Base-by-base conservation (phyloP, 164 flowering plant genomes). In the Macadamia tetraphylla region DNA sequence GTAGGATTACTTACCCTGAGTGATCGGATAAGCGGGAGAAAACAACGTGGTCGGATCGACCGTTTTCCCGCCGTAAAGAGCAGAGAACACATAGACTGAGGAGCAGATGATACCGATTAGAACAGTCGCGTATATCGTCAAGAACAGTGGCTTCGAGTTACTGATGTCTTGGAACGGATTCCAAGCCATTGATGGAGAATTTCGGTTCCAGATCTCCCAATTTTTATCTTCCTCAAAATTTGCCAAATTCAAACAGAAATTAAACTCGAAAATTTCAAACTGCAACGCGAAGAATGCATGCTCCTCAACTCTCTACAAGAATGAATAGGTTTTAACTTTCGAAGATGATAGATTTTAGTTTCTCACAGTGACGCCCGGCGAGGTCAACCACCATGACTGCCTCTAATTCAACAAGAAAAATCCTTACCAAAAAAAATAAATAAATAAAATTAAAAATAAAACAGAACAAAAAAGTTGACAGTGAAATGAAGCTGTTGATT, bases 111-210 rank as follows among this genome's bases (percentile, higher is more conserved):
- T 79, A 1, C 96, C 98, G 14, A 83, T 61, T 14, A 91, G 62
- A n/a, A 94, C 85, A 0, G 93, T 80, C 29, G 78, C 83, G 77
- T 94, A 90, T 76, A 91, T 81, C 65, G 93, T 86, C n/a, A 86
- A 3, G 74, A 90, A 91, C 62, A 94, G 73, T 23, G 98, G 96
- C 80, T 73, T 88, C 32, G 90, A 77, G 40, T 76, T 87, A 30
- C 84, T 79, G 17, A 73, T 68, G 12, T 81, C 88, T 53, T 81
- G 77, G 64, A 75, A 76, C 29, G 78, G 76, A 69, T 78, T 81
- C 63, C 66, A 64, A 32, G 63, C 68, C 73, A 66, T 65, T 30
- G 43, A 31, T 13, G 62, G 43, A 60, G 17, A 31, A 60, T 60
- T 60, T 31, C 51, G 7, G 12, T 9, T 46, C 9, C 40, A 46